These are phyloP conservation scores for Salix suchowensis DNA, from an alignment of 345 rosid genomes.

Conservation along the genomic window DNA sequence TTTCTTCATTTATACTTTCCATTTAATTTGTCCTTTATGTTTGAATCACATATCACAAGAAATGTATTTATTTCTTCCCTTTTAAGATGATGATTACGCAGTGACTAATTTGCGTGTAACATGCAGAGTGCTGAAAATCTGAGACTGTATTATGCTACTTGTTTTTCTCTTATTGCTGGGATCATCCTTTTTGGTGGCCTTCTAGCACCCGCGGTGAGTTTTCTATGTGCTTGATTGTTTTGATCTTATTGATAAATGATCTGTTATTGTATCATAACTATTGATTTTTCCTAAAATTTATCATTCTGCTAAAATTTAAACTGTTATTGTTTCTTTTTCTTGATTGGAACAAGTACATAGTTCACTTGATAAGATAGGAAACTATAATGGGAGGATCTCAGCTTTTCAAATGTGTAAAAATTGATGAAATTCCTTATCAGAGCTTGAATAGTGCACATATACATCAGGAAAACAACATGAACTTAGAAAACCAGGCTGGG, in stretches of 20 bases:
- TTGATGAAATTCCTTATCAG: too few relatives aligned
- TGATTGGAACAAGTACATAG: too few relatives aligned
- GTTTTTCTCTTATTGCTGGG: constrained; percentile 86
- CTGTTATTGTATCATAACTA: not conserved
- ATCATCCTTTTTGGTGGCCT: constrained; percentile 87
- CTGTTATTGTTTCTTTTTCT: too few relatives aligned
- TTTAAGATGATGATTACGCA: constrained; percentile 14
- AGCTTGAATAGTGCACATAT: too few relatives aligned
- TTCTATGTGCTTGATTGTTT: constrained; percentile 1
- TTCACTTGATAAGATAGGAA: too few relatives aligned
- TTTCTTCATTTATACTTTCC: not conserved
- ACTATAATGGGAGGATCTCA: not conserved
- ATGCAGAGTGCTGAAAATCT: constrained; percentile 81
- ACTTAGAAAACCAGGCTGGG: too few relatives aligned
- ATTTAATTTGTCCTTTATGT: not conserved
- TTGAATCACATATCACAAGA: not conserved
- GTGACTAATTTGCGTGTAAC: constrained; percentile 5
- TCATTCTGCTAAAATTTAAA: too few relatives aligned
- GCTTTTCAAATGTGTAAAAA: not conserved
- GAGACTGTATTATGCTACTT: constrained; percentile 69
- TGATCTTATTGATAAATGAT: not conserved
- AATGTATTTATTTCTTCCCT: not conserved
- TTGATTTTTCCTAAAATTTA: too few relatives aligned
- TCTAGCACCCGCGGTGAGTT: constrained; percentile 76
- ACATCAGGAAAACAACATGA: too few relatives aligned